phyloP scores from a whole-genome alignment of 148 eudicot species.

The Rhododendron vialii region DNA sequence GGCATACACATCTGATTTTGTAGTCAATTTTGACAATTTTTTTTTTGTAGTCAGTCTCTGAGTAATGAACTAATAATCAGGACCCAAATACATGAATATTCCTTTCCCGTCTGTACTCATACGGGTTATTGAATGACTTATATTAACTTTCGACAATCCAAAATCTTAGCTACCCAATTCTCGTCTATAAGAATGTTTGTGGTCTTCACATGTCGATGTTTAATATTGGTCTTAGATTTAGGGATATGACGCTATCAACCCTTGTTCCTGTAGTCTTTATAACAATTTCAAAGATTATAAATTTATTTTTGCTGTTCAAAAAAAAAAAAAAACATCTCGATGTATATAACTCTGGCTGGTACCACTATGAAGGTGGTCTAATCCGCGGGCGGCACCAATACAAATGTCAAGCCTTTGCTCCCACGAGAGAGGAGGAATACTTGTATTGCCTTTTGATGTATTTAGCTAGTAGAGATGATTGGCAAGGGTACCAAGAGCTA shows the following conservation, averaged over 20 bases:
- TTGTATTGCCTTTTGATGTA: background rate
- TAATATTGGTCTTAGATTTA: too few species aligned
- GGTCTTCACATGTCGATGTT: background rate
- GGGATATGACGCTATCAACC: too few species aligned
- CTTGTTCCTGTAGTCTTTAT: too few species aligned
- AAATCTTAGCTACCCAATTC: conserved; percentile 17
- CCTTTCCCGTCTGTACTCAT: background rate
- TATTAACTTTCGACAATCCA: background rate
- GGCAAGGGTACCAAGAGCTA: background rate
- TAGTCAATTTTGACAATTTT: too few species aligned
- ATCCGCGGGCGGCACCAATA: background rate
- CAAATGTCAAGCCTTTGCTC: background rate
- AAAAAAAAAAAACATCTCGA: background rate
- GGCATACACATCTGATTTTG: background rate
- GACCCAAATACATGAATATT: background rate
- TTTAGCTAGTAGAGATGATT: background rate
- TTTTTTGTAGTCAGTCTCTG: background rate
- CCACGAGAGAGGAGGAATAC: background rate
- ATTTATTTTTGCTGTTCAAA: too few species aligned
- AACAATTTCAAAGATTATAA: too few species aligned
- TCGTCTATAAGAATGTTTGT: background rate
- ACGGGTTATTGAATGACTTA: background rate
- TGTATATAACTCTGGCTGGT: background rate
- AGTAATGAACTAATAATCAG: background rate
- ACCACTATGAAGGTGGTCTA: background rate